Conservation (phyloP, 23 red algal genomes). For the Agarophyton chilense region DNA sequence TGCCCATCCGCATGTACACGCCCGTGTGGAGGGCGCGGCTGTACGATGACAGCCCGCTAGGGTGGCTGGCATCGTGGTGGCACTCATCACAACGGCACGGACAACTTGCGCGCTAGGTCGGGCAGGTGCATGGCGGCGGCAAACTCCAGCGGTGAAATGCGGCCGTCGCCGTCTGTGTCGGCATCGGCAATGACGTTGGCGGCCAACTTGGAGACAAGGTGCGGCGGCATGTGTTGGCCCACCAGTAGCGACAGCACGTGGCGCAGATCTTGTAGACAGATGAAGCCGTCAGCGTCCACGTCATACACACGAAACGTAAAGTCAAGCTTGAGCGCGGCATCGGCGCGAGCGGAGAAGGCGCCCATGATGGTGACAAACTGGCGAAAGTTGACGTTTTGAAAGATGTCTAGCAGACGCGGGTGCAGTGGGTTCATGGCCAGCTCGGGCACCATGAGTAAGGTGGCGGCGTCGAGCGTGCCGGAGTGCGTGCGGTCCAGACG, state of each 20-base stretch:
- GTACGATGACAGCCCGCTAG: conserved; percentile 50
- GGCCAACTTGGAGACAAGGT: conserved; percentile 43
- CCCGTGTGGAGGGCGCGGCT: conserved; percentile 55
- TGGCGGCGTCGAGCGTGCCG: conserved; percentile 80
- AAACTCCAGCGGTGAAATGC: conserved; percentile 62
- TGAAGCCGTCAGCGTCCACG: conserved; percentile 91
- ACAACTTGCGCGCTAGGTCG: conserved; percentile 31
- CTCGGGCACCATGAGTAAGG: conserved; percentile 96
- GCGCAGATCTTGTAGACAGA: conserved; percentile 67
- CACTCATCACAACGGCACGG: no score
- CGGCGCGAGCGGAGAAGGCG: conserved; percentile 60
- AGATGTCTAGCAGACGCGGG: conserved; percentile 85
- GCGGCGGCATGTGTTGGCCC: conserved; percentile 76
- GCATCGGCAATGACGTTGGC: conserved; percentile 69
- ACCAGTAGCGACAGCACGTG: conserved; percentile 85
- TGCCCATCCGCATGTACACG: conserved; percentile 67
- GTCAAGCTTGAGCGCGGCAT: conserved; percentile 70
- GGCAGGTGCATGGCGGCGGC: conserved; percentile 37
- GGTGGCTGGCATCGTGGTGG: no score
- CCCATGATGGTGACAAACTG: conserved; percentile 87
- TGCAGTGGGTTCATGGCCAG: conserved; percentile 98
- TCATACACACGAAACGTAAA: conserved; percentile 96
- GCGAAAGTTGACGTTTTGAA: conserved; percentile 92
- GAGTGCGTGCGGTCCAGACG: conserved; percentile 95
- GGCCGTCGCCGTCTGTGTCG: conserved; percentile 71